A percentile compares a stretch with the other conserved stretches of the same genome.
These are phyloP conservation scores for Colletotrichum acutatum DNA, from an alignment of 2,329 filamentous ascomycete genomes.

Conservation along the genomic window DNA sequence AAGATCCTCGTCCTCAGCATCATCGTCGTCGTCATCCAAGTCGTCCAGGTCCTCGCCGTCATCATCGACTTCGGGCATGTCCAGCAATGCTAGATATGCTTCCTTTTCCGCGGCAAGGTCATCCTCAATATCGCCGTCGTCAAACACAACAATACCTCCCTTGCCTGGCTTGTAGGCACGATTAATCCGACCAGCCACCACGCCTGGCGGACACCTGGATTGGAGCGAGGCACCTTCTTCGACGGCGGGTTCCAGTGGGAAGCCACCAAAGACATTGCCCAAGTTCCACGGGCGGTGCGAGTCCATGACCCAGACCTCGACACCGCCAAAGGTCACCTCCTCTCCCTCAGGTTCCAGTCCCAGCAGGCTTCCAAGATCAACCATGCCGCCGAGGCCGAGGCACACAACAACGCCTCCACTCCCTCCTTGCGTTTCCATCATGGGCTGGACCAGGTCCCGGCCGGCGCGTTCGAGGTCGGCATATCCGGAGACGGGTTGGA, in stretches of 20 bases:
- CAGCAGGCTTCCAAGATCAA: constrained; percentile 84
- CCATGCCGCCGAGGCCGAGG: constrained; percentile 90
- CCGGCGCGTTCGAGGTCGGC: constrained; percentile 86
- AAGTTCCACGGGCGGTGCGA: constrained; percentile 94
- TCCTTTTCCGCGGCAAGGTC: constrained; percentile 79
- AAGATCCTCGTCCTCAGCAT: constrained; percentile 52
- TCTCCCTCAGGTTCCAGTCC: constrained; percentile 78
- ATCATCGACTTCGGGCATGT: constrained; percentile 92
- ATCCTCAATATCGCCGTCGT: constrained; percentile 94
- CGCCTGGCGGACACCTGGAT: constrained; percentile 69
- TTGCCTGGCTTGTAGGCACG: constrained; percentile 79
- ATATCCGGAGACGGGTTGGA: constrained; percentile 94
- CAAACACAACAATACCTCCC: constrained; percentile 92
- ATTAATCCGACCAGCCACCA: constrained; percentile 78
- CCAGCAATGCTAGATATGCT: constrained; percentile 85
- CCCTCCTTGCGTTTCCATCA: constrained; percentile 87
- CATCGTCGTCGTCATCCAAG: constrained; percentile 68
- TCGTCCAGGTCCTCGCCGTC: constrained; percentile 72
- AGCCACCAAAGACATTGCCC: constrained; percentile 89
- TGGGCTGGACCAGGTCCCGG: constrained; percentile 80
- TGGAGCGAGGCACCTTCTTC: constrained; percentile 59
- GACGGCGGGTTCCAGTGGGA: constrained; percentile 63
- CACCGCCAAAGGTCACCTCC: constrained; percentile 78
- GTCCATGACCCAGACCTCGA: constrained; percentile 96
- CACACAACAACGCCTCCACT: constrained; percentile 91